These are phyloP conservation scores for Amorphotheca resinae DNA, from an alignment of 495 filamentous ascomycete genomes.

Conservation along the genomic window DNA sequence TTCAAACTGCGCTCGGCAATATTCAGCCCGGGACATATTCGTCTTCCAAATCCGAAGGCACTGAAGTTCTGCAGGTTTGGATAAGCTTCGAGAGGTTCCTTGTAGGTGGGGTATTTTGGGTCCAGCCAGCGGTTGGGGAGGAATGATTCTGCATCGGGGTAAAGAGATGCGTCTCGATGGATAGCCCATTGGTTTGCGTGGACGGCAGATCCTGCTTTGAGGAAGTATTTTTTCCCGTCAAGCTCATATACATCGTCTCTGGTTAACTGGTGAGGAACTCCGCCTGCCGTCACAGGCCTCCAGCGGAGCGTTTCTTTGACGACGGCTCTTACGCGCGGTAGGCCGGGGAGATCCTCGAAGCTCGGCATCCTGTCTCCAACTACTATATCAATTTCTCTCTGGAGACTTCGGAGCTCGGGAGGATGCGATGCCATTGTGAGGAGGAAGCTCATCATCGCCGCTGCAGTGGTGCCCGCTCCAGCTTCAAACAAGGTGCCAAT, in stretches of 20 bases:
- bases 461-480: conserved; percentile 29
- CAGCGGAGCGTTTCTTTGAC: conserved; percentile 52
- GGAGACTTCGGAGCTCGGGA: conserved; percentile 5
- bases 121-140: conserved; percentile 36
- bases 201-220: conserved; percentile 36
- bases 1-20: conserved; percentile 6
- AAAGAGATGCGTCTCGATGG: conserved; percentile 43
- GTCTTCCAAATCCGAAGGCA: conserved; percentile 7
- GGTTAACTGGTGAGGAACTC: conserved; percentile 43
- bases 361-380: conserved; percentile 34
- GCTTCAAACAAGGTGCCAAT: conserved; percentile 31
- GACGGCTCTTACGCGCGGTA: conserved; percentile 40
- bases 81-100: conserved; percentile 32
- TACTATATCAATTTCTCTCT: conserved; percentile 41
- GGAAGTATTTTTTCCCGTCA: conserved; percentile 30
- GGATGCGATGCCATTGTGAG: conserved; percentile 15
- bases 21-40: conserved; percentile 10
- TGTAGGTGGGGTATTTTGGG: conserved; percentile 3
- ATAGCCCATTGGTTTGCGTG: conserved; percentile 43
- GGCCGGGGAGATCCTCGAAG: conserved; percentile 32
- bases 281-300: conserved; percentile 43
- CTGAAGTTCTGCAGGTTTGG: conserved; percentile 23
- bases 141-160: conserved; percentile 46
- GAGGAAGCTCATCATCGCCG: conserved; percentile 23
- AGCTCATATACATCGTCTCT: conserved; percentile 36